A percentile compares a stretch with the other conserved stretches of the same genome.
These are phyloP conservation scores for Stropharia rugosoannulata DNA, from an alignment of 768 basidiomycete species.

Conservation along the genomic window DNA sequence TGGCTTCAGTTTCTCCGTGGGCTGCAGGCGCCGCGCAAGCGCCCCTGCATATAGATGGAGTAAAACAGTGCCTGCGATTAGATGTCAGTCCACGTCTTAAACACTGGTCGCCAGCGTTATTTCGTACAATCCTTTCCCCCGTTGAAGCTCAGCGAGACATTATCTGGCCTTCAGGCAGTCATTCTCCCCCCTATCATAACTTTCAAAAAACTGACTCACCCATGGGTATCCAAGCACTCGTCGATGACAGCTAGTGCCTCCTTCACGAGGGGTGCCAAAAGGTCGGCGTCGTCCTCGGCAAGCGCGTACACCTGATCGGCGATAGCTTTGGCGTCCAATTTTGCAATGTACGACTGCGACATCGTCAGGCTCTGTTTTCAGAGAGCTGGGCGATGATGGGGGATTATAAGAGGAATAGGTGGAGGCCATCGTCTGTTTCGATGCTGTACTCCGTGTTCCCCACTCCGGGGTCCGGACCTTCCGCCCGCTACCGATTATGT, in stretches of 20 bases:
- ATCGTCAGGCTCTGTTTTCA: not conserved
- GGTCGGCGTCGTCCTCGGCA: constrained; percentile 42
- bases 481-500: not conserved
- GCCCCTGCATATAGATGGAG: constrained; percentile 84
- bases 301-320: constrained; percentile 62
- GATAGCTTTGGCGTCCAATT: constrained; percentile 52
- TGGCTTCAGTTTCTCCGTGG: constrained; percentile 35
- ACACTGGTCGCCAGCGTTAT: not conserved
- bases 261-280: constrained; percentile 60
- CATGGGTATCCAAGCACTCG: constrained; percentile 69
- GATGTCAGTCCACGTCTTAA: constrained; percentile 1
- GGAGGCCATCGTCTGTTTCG: not conserved
- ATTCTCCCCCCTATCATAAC: constrained; percentile 11
- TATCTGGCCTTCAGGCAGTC: constrained; percentile 49
- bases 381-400: not conserved
- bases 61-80: constrained; percentile 80
- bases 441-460: not conserved
- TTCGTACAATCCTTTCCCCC: constrained; percentile 96
- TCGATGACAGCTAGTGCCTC: constrained; percentile 86
- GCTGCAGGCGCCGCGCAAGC: constrained; percentile 45
- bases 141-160: constrained; percentile 91
- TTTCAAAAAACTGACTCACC: constrained; percentile 56
- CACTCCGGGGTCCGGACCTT: not conserved
- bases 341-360: not conserved
- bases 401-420: not conserved